These are phyloP conservation scores for Gastrodia elata DNA, from an alignment of 106 monocot species.

Conservation along the genomic window DNA sequence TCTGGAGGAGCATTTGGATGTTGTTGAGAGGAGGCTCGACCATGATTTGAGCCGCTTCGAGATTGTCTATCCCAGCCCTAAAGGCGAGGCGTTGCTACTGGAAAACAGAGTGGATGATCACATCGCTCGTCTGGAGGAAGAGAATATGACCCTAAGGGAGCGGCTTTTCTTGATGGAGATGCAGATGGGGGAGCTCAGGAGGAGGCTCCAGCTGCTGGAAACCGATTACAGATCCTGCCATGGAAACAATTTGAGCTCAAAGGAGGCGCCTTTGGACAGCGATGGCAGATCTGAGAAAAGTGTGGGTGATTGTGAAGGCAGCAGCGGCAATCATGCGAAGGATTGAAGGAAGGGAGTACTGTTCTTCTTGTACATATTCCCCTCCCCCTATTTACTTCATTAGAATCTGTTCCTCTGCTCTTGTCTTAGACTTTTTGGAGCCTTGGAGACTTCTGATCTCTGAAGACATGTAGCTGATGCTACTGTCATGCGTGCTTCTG, in stretches of 20 bases:
- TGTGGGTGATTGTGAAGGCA: constrained; percentile 15
- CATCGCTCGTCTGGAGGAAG: constrained; percentile 73
- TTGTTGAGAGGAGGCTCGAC: constrained; percentile 70
- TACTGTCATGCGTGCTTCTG: not conserved
- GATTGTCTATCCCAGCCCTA: constrained; percentile 28
- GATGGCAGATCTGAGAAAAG: constrained; percentile 52
- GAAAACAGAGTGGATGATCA: constrained; percentile 50
- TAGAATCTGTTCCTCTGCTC: not conserved
- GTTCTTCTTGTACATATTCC: not conserved
- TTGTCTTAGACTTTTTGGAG: not conserved
- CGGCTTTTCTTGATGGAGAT: constrained; percentile 73
- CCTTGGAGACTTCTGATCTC: not conserved
- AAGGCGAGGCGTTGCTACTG: constrained; percentile 18
- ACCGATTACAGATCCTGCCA: constrained; percentile 3
- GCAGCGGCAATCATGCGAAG: not conserved
- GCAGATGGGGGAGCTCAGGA: constrained; percentile 57
- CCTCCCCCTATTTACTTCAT: not conserved
- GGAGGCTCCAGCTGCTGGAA: constrained; percentile 45
- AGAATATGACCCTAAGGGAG: constrained; percentile 81
- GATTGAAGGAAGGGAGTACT: not conserved
- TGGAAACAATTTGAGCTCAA: constrained; percentile 1
- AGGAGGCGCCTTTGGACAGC: constrained; percentile 8
- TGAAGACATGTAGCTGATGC: not conserved
- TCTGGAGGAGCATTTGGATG: constrained; percentile 59
- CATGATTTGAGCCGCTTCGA: constrained; percentile 47